phyloP scores from a whole-genome alignment of 805 yeast genomes.

The Kuraishia piskuri region DNA sequence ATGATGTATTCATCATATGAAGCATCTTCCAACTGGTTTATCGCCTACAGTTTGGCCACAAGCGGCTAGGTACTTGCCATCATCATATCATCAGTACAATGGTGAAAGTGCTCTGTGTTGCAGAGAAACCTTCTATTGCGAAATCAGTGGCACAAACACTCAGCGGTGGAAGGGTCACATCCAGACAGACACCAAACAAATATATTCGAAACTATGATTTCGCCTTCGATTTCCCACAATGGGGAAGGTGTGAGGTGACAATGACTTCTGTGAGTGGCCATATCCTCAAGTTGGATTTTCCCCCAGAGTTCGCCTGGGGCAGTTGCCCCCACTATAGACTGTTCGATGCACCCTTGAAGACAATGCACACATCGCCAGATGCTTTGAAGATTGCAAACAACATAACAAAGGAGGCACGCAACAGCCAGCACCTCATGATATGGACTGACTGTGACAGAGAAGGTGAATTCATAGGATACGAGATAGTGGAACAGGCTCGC shows the following conservation, averaged over 20 bases:
- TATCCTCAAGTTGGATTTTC: slow-evolving; percentile 57
- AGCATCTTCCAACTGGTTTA: too few relatives aligned
- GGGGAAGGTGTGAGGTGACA: slow-evolving; percentile 67
- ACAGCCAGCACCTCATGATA: slow-evolving; percentile 62
- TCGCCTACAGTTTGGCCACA: too few relatives aligned
- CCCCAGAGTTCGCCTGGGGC: slow-evolving; percentile 57
- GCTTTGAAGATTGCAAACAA: slow-evolving; percentile 46
- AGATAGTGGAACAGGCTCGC: slow-evolving; percentile 63
- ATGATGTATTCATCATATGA: too few relatives aligned
- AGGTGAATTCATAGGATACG: slow-evolving; percentile 89
- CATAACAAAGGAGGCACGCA: slow-evolving; percentile 55
- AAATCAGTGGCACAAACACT: slow-evolving; percentile 69
- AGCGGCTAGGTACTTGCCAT: too few relatives aligned
- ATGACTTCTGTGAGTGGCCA: slow-evolving; percentile 96
- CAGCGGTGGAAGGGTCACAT: slow-evolving; percentile 56
- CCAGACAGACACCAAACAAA: slow-evolving; percentile 43
- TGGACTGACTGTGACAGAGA: slow-evolving; percentile 99
- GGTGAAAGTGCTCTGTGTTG: slow-evolving; percentile 85
- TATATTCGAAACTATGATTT: slow-evolving; percentile 79
- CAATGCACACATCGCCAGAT: slow-evolving; percentile 24
- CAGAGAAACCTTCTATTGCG: slow-evolving; percentile 95
- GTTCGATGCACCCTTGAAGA: slow-evolving; percentile 63
- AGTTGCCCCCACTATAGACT: slow-evolving; percentile 53
- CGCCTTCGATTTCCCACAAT: slow-evolving; percentile 49
- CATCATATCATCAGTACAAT: neutral